Percentiles rank a stretch among this genome's conserved stretches.
phyloP scores from a whole-genome alignment of 352 stramenopile genomes.

The Phytopythium cucurbitacearum region DNA sequence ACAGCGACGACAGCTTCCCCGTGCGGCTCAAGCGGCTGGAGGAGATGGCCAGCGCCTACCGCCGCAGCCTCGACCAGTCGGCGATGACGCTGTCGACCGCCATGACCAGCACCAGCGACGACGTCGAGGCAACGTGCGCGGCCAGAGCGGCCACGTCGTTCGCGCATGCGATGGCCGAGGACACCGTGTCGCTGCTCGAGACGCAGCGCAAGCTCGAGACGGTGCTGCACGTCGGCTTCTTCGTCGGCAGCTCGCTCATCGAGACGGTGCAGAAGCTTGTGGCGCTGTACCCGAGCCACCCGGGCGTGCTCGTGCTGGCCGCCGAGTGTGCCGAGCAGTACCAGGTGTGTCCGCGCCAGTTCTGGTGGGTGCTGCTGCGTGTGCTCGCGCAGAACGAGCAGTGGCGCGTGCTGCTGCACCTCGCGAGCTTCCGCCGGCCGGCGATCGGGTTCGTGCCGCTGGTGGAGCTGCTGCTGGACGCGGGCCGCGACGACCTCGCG shows the following conservation, averaged over 20 bases:
- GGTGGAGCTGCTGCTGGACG: conserved; percentile 43
- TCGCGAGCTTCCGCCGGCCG: conserved; percentile 29
- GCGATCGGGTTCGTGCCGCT: conserved; percentile 40
- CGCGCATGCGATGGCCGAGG: conserved; percentile 41
- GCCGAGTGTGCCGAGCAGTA: conserved; percentile 41
- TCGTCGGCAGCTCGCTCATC: conserved; percentile 47
- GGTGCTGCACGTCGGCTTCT: conserved; percentile 22
- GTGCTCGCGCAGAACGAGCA: conserved; percentile 39
- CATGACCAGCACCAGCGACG: conserved; percentile 6
- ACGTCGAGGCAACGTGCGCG: conserved; percentile 13
- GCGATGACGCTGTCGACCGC: conserved; percentile 16
- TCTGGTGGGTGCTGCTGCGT: conserved; percentile 48
- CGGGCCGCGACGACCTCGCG: conserved; percentile 31
- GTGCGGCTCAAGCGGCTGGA: conserved; percentile 33
- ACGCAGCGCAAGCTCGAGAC: conserved; percentile 36
- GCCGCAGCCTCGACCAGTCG: conserved; percentile 10
- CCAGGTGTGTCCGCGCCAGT: conserved; percentile 39
- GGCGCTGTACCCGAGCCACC: conserved; percentile 35
- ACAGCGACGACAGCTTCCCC: conserved; percentile 36
- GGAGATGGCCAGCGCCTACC: conserved; percentile 29
- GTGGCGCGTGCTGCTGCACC: conserved; percentile 37
- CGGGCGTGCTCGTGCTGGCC: conserved; percentile 24
- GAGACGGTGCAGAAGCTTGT: conserved; percentile 63
- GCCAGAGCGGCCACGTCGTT: conserved; percentile 31
- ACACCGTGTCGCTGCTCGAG: conserved; percentile 41